phyloP scores from a whole-genome alignment of 768 basidiomycete species.

The Albatrellus ellisii region DNA sequence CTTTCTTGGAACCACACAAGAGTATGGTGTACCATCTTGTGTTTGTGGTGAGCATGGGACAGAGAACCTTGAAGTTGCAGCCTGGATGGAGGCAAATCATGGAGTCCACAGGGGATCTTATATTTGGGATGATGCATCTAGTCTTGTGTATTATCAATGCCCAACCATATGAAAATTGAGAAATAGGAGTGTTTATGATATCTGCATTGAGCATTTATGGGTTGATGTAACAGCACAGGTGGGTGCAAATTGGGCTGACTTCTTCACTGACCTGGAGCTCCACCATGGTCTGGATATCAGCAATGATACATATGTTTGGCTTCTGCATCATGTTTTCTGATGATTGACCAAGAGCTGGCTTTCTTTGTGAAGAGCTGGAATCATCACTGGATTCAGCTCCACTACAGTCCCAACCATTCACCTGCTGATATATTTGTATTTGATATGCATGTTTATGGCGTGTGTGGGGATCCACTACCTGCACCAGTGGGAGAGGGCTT shows the following conservation, averaged over 20 bases:
- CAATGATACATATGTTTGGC: conserved; percentile 17
- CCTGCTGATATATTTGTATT: conserved; percentile 16
- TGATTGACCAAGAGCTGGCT: conserved; percentile 11
- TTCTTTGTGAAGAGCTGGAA: neutral
- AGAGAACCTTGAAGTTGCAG: conserved; percentile 18
- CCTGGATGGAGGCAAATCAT: conserved; percentile 14
- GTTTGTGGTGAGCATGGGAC: conserved; percentile 18
- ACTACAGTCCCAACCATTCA: conserved; percentile 11
- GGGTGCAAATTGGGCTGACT: conserved; percentile 15
- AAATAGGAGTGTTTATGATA: conserved; percentile 16
- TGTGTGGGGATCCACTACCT: conserved; percentile 1
- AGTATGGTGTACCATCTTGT: conserved; percentile 14
- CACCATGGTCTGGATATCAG: conserved; percentile 15
- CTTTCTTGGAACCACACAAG: conserved; percentile 7
- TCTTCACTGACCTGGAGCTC: conserved; percentile 15
- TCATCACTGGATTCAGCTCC: conserved; percentile 1
- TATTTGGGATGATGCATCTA: conserved; percentile 16
- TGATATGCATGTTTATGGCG: conserved; percentile 11
- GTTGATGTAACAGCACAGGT: conserved; percentile 15
- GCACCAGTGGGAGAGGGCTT: conserved; percentile 2
- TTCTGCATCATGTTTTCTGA: conserved; percentile 17
- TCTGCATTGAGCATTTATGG: conserved; percentile 18
- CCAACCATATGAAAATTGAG: neutral
- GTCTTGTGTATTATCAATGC: neutral
- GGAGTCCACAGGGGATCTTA: conserved; percentile 16